phyloP scores from a whole-genome alignment of 352 stramenopile genomes.

The Pythium monospermum region DNA sequence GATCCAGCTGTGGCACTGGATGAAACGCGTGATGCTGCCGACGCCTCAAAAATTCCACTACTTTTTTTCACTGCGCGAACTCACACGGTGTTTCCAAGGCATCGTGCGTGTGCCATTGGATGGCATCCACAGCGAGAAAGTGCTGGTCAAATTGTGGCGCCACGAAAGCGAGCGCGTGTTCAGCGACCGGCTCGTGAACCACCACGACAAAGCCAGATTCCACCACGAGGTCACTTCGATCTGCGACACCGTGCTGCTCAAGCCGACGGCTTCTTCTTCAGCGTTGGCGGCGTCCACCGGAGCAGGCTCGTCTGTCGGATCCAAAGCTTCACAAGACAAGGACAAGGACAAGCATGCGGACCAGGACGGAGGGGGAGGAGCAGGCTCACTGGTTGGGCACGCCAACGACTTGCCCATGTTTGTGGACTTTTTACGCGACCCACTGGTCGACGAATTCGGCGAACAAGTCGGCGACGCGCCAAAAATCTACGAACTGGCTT shows the following conservation, averaged over 20 bases:
- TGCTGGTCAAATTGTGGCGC: slow-evolving; percentile 94
- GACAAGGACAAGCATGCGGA: too few species aligned
- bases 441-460: slow-evolving; percentile 79
- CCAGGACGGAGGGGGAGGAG: neutral
- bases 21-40: slow-evolving; percentile 92
- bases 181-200: slow-evolving; percentile 91
- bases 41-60: slow-evolving; percentile 97
- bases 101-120: too few species aligned
- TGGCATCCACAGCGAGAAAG: too few species aligned
- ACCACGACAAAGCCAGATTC: slow-evolving; percentile 92
- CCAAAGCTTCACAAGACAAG: slow-evolving; percentile 20
- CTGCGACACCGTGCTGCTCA: slow-evolving; percentile 39
- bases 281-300: neutral
- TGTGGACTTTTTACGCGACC: slow-evolving; percentile 86
- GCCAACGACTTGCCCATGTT: slow-evolving; percentile 26
- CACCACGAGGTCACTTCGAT: slow-evolving; percentile 68
- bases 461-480: slow-evolving; percentile 71
- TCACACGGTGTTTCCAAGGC: slow-evolving; percentile 96
- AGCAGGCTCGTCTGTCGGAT: too few species aligned
- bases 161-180: slow-evolving; percentile 97
- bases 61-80: slow-evolving; percentile 96
- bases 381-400: neutral
- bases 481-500: slow-evolving; percentile 76
- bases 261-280: slow-evolving; percentile 7
- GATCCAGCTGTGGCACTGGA: slow-evolving; percentile 88